A percentile compares a stretch with the other conserved stretches of the same genome.
Evolutionary conservation across 1,139 yeast genomes (phyloP).

Genomic region (Neolecta irregularis): DNA sequence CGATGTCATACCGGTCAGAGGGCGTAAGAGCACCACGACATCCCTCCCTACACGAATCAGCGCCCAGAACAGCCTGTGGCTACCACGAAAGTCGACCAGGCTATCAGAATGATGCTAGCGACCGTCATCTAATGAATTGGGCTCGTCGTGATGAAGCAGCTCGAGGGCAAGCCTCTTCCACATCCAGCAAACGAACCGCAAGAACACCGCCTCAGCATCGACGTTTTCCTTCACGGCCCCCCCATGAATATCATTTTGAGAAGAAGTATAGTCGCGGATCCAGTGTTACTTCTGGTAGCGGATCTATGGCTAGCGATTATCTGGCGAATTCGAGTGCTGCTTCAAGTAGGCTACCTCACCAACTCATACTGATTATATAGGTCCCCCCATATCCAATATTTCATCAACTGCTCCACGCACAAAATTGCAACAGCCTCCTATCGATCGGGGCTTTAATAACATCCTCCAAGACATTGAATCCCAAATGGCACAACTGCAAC

Average conservation of each 20-base stretch:
- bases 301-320: background rate
- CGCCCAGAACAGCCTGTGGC: too few species aligned
- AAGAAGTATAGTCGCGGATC: background rate
- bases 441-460: background rate
- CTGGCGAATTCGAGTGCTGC: too few species aligned
- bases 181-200: background rate
- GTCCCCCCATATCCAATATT: background rate
- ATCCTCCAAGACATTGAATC: background rate
- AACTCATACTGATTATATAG: too few species aligned
- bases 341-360: too few species aligned
- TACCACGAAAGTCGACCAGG: too few species aligned
- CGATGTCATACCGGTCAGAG: too few species aligned
- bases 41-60: too few species aligned
- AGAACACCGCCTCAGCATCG: background rate
- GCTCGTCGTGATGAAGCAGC: conserved; percentile 4
- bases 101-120: conserved; percentile 3
- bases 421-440: background rate
- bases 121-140: conserved; percentile 1
- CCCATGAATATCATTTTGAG: background rate
- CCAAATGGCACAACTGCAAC: background rate
- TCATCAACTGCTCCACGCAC: background rate
- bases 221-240: background rate
- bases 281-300: background rate
- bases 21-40: too few species aligned
- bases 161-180: background rate